Evolutionary conservation across 345 rosid species (phyloP), one percentile per base, ranked within the genome.

Genomic region (Anastatica hierochuntica): DNA sequence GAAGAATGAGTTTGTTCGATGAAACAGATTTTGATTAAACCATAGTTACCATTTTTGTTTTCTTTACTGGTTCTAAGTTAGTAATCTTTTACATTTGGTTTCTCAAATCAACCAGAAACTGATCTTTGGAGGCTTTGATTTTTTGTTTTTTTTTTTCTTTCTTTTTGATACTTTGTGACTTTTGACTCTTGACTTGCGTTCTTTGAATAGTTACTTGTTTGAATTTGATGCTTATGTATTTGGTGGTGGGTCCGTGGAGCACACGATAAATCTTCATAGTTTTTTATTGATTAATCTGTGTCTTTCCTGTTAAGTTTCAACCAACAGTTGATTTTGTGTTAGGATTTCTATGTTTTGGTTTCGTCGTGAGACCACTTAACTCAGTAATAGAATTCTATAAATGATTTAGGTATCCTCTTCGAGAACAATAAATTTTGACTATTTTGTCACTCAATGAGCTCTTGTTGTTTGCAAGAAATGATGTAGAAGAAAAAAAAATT

Each of bases 211-310:
- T 40, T 29, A 14, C 11, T 26, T 26, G 31, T 56, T 13, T 29
- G 27, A 20, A 10, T 15, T 34, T 42, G 69, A 16, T 49, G 70
- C 17, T 49, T 42, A 42, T 36, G 52, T 14, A 11, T 42, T 27
- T 65, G 59, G 58, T 57, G 40, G 64, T 57, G 69, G 69, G 69
- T 57, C 59, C 27, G 57, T 58, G 41, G 14, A 66, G 9, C 21
- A 50, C 9, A 16, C 56, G 7, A 27, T 20, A 19, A n/a, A 53
- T 29, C 50, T 41, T 46, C 38, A 2, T 64, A 20, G 23, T 21
- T 21, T 21, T 21, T 5, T 21, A 21, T 21, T 21, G 24, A 21
- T 56, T 48, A 13, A 8, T 46, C 13, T 58, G 42, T 33, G 16
- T 21, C 41, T 46, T 29, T 50, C 43, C 6, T 45, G 18, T 43